These are phyloP conservation scores for Candida ponderosae DNA, from an alignment of 805 yeast genomes.

Conservation along the genomic window DNA sequence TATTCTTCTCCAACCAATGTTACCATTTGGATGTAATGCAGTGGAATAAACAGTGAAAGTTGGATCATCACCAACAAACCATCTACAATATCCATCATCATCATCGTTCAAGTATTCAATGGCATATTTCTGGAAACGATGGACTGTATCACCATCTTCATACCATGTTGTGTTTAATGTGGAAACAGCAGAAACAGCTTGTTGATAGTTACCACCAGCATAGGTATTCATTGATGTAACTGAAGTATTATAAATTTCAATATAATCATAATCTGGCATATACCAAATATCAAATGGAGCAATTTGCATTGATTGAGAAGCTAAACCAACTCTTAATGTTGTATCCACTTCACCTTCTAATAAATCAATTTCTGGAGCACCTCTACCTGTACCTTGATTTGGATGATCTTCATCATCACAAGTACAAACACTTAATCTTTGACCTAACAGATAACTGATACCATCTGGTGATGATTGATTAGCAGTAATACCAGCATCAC, in stretches of 20 bases:
- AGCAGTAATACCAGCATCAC: constrained; percentile 44
- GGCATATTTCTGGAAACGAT: constrained; percentile 32
- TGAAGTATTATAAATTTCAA: constrained; percentile 31
- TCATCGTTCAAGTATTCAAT: constrained; percentile 34
- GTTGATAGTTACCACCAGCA: constrained; percentile 44
- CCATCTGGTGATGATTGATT: constrained; percentile 43
- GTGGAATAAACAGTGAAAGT: constrained; percentile 35
- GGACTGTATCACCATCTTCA: constrained; percentile 15
- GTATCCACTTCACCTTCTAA: constrained; percentile 37
- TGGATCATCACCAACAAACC: constrained; percentile 40
- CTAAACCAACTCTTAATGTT: constrained; percentile 28
- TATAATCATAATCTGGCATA: constrained; percentile 38
- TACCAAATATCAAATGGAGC: constrained; percentile 50
- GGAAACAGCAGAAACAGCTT: constrained; percentile 39
- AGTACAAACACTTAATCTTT: constrained; percentile 34
- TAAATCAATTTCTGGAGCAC: constrained; percentile 44
- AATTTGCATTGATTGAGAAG: constrained; percentile 41
- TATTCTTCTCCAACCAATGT: constrained; percentile 38
- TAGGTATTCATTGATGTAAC: constrained; percentile 37
- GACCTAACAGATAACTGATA: constrained; percentile 37
- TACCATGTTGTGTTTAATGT: constrained; percentile 41
- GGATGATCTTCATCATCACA: constrained; percentile 40
- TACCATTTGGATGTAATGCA: constrained; percentile 42
- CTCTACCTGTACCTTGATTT: constrained; percentile 39
- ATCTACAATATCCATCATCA: constrained; percentile 22